Evolutionary conservation across 1,284 basidiomycete genomes (phyloP), one percentile per base, ranked within the genome.

Genomic region (Blastosporella zonata): DNA sequence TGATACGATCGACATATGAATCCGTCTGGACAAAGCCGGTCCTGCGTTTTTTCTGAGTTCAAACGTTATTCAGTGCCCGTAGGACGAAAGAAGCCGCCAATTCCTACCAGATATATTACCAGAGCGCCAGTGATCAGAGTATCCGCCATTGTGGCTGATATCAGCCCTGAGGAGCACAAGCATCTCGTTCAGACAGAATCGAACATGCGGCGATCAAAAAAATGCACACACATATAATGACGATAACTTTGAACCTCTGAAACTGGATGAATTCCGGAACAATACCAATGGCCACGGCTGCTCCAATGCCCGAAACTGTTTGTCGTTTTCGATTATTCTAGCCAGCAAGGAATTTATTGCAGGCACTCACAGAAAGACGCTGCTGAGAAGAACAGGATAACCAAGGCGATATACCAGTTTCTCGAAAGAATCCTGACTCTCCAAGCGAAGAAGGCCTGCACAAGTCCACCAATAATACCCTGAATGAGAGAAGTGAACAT

Each of bases 371-470:
- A 40, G 38, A 56, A 47, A 28, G 48, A 53, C 20, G 47, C 28
- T 2, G 54, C 34, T 6, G 54, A 45, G 23, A 51, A 53, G 6
- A 56, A 13, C 2, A 56, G 21, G 15, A 62, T 58, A 23, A 52
- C 20, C 6, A 50, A 33, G 12, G 54, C 44, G 18, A 58, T 49
- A 8, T 52, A 23, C 20, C 52, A 35, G 43, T 59, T 64, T 27
- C 47, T 54, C 2, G 64, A 62, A 20, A 70, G 45, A 9, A 65
- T 57, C 9, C 62, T 60, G 42, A 68, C 62, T 36, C 70, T 55
- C 69, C 67, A 69, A 1, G 66, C 68, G 45, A 67, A 69, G 57
- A 70, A 71, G 2, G 57, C 47, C 52, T 72, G 67, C 13, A 69
- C 64, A 36, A 62, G 54, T 3, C 62, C 55, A 13, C 64, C 63